Base-by-base conservation (phyloP, 768 basidiomycete species). In the Boletellus emodensis region DNA sequence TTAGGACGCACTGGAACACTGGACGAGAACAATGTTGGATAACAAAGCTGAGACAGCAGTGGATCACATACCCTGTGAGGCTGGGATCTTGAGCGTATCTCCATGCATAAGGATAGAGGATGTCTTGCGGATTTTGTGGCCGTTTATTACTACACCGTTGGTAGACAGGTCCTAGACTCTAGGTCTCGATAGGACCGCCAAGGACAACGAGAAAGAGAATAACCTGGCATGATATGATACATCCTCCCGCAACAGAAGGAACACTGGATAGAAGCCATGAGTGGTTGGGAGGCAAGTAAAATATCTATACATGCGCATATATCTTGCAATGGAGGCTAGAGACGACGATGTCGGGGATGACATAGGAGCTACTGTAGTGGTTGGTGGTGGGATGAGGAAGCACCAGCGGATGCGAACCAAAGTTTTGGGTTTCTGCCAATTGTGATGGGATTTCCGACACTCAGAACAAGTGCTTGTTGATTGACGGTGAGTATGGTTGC, bases 181-280 rank as follows among this genome's bases (percentile, higher is more conserved):
- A 15, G 15, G 28, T 33, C 28, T 56, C 48, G 22, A 40, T 37
- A 28, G n/a, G 28, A 47, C 26, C 10, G 46, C 9, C 14, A 15
- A n/a, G 24, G 18, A 22, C 37, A 44, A 28, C 30, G 60, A 18
- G 46, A 33, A 18, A 4, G 24, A 48, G 10, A 18, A 13, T 20
- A 61, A 88, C 88, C 71, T 90, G 84, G 59, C 89, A 90, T 5
- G 90, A 90, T 45, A 91, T 75, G 56, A 90, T 83, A 32, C 87
- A 71, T 3, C 85, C 85, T 34, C 87, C 90, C 5, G 76, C 77
- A 22, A 83, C 81, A 13, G 87, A 84, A 38, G 74, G 77, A 43
- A 91, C 82, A 9, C 87, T 91, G 49, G 18, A 46, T 34, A 32
- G 20, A 48, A 36, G 30, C 10, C 3, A 39, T 48, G 40, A 55